Base-by-base conservation (phyloP, 140 eudicot species). In the Erigeron philadelphicus region DNA sequence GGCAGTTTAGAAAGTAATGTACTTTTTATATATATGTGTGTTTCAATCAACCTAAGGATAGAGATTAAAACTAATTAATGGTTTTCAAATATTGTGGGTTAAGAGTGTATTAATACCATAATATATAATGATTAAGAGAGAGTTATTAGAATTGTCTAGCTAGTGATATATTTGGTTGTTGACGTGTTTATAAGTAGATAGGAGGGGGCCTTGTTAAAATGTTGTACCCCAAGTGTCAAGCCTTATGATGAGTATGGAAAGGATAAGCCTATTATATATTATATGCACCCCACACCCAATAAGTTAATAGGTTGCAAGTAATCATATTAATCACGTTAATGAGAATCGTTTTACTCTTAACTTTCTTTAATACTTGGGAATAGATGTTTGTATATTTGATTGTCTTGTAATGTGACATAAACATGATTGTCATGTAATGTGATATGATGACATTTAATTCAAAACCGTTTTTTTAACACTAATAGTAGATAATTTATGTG, bases 1-100 rank as follows among this genome's bases (percentile, higher is more conserved):
- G 88, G 88, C 76, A 80, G 52, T 70, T 83, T 19, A 55, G 63
- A 68, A 74, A 83, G 70, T 83, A 77, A 74, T 35, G 19, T 46
- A 50, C 25, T 70, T 61, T 18, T 2, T 11, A 9, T 40, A 52
- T 38, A 38, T 11, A 35, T 55, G 38, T 11, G 50, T 55, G 38
- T 31, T 31, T 31, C 38, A 31, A 31, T 31, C 38, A 31, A 31
- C 38, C 38, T 31, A 31, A 31, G 4, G 4, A 31, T 31, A 31
- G 38, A 21, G 25, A 21, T 4, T 57, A 53, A 45, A 42, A 53
- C 25, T 1, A 21, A 11, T 5, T 16, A 11, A 74, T 25, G 61
- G 17, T 19, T 67, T 58, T 59, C 9, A 23, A 15, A 19, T n/a
- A 21, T 40, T 60, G 13, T 25, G 35, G 2, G 45, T 71, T 9